phyloP scores from a whole-genome alignment of 2,329 filamentous ascomycete genomes.

The Colletotrichum camelliae region DNA sequence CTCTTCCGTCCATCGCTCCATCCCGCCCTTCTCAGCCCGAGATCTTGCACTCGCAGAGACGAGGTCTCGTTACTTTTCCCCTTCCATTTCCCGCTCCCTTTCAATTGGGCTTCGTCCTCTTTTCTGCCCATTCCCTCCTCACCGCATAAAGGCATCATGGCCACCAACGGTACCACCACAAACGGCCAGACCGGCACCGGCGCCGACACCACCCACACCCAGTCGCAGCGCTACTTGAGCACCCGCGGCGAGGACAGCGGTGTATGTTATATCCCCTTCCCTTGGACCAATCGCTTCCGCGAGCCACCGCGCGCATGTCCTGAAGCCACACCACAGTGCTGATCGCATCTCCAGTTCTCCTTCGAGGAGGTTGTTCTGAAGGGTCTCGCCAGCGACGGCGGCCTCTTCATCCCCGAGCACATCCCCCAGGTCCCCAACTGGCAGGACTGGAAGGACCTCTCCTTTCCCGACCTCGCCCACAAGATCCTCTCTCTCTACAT shows the following conservation, averaged over 20 bases:
- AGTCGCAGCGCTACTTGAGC: conserved; percentile 56
- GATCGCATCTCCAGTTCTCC: conserved; percentile 64
- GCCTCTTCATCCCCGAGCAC: conserved; percentile 86
- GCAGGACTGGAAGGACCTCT: conserved; percentile 78
- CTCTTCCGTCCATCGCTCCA: conserved; percentile 1
- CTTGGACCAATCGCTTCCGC: not conserved
- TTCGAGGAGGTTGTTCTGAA: conserved; percentile 93
- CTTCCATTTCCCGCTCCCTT: not conserved
- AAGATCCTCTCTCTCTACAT: conserved; percentile 90
- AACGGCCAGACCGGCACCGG: conserved; percentile 28
- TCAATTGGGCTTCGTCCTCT: not conserved
- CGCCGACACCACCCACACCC: conserved; percentile 40
- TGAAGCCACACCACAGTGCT: not conserved
- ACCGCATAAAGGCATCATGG: conserved; percentile 37
- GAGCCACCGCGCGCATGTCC: not conserved
- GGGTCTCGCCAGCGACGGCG: conserved; percentile 84
- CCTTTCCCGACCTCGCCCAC: conserved; percentile 82
- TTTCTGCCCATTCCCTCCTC: not conserved
- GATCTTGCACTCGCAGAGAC: not conserved
- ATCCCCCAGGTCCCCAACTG: conserved; percentile 71
- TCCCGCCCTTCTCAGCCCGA: not conserved
- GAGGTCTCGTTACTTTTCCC: not conserved
- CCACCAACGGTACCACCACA: conserved; percentile 41
- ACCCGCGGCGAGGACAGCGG: conserved; percentile 56
- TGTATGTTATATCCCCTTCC: conserved; percentile 35